Base-by-base conservation (phyloP, 352 stramenopile species). In the Phytophthora sansomeana region DNA sequence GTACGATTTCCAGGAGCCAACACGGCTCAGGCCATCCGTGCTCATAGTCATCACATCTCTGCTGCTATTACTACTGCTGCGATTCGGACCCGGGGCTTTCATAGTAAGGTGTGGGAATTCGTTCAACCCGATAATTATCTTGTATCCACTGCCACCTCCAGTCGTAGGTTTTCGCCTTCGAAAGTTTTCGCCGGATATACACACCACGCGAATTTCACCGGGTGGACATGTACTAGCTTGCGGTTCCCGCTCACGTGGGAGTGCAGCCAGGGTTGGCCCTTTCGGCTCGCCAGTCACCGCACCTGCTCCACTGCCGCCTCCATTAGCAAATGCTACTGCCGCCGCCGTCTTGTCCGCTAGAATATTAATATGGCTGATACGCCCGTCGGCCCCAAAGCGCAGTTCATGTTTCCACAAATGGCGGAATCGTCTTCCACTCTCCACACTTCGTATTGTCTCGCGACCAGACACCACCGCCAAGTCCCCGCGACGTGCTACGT, bases 361-460 rank as follows among this genome's bases (percentile, higher is more conserved):
- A 72, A 95, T 90, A 63, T 94, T 91, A 67, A 95, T 89, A 59
- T 94, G 82, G 44, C 82, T 92, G 51, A 95, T 87, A 28, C 85
- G 82, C 9, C 87, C 87, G 57, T 94, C 85, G 19, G 78, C 77
- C 58, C 90, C 83, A 50, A 95, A 94, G 5, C 85, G 85, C 28
- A 95, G 69, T 58, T 92, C 85, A 61, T 95, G 87, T 60, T 88
- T 91, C 85, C 85, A 95, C 60, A 92, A 71, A 52, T 95, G 87
- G 16, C 85, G 79, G 69, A 93, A 95, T 44, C 87, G 82, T 32
- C 82, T 77, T 38, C 85, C 76, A 67, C 88, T 95, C 35, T 68
- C 42, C 13, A 67, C 67, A 75, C 87, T 95, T 43, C 77, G 80
- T 41, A 95, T 69, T 5, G 85, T 95, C 51, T 95, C 87, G 36